A percentile compares a stretch with the other conserved stretches of the same genome.
Evolutionary conservation across 306 rosid genomes (phyloP).

Genomic region (Quercus variabilis): DNA sequence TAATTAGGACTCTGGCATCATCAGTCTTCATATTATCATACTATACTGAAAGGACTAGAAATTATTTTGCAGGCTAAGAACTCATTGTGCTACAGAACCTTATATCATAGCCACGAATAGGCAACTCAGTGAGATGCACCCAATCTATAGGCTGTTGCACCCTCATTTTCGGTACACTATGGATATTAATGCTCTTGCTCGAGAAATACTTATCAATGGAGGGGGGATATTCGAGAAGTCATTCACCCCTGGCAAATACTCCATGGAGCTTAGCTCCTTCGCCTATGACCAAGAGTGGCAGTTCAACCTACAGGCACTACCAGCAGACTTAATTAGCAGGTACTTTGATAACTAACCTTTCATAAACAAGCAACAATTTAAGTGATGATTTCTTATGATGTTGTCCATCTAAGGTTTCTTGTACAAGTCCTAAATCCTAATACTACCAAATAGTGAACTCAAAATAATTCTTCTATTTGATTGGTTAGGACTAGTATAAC

Average conservation of each 20-base stretch:
- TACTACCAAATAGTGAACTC: too few species aligned
- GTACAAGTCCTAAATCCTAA: too few species aligned
- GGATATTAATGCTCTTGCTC: conserved; percentile 88
- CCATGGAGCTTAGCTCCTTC: conserved; percentile 47
- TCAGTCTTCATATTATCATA: neutral
- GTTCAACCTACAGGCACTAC: conserved; percentile 62
- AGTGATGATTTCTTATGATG: too few species aligned
- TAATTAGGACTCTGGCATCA: too few species aligned
- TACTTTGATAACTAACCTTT: neutral
- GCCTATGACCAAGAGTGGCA: conserved; percentile 69
- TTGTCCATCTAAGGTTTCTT: too few species aligned
- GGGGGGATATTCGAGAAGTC: conserved; percentile 54
- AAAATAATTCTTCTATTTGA: too few species aligned
- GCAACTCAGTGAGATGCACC: conserved; percentile 82
- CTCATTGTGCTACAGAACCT: conserved; percentile 78
- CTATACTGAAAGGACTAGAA: neutral
- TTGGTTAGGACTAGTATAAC: too few species aligned
- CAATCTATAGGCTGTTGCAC: conserved; percentile 63
- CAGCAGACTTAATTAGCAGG: conserved; percentile 67
- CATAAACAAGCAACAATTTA: neutral
- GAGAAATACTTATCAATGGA: conserved; percentile 54
- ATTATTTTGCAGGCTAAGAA: conserved; percentile 55
- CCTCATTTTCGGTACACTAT: conserved; percentile 91
- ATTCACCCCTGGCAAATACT: conserved; percentile 51
- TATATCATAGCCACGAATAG: conserved; percentile 76